Conservation (phyloP, 2,329 filamentous ascomycete genomes). For the Arthrobotrys sinensis region DNA sequence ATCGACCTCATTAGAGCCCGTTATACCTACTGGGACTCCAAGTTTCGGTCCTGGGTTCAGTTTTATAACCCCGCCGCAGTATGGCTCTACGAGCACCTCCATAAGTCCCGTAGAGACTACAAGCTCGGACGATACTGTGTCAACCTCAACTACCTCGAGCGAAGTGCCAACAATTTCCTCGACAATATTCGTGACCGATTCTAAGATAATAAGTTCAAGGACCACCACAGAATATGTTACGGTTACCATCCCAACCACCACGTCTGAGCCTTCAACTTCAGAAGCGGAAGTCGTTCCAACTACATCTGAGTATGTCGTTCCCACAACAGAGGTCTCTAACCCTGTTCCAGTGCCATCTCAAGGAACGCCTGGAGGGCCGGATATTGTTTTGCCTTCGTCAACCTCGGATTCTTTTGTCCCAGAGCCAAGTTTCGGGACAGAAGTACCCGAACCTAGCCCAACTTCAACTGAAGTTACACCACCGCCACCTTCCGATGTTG, state of each 20-base stretch:
- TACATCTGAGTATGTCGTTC: background rate
- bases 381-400: slow-evolving; percentile 51
- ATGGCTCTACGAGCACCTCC: slow-evolving; percentile 7
- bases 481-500: slow-evolving; percentile 5
- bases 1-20: background rate
- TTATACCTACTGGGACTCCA: slow-evolving; percentile 29
- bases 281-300: background rate
- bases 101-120: background rate
- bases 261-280: slow-evolving; percentile 5
- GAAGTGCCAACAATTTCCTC: background rate
- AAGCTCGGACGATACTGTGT: background rate
- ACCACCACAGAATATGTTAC: slow-evolving; percentile 1
- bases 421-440: slow-evolving; percentile 10
- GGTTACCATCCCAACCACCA: background rate
- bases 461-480: slow-evolving; percentile 20
- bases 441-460: background rate
- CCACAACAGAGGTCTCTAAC: background rate
- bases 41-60: slow-evolving; percentile 37
- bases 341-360: slow-evolving; percentile 15
- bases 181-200: background rate
- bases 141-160: background rate
- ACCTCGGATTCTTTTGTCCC: slow-evolving; percentile 24
- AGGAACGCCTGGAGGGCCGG: slow-evolving; percentile 32
- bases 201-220: background rate
- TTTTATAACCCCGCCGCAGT: slow-evolving; percentile 29